phyloP scores from a whole-genome alignment of 2,329 filamentous ascomycete genomes.

The Scopulariopsis brevicaulis region DNA sequence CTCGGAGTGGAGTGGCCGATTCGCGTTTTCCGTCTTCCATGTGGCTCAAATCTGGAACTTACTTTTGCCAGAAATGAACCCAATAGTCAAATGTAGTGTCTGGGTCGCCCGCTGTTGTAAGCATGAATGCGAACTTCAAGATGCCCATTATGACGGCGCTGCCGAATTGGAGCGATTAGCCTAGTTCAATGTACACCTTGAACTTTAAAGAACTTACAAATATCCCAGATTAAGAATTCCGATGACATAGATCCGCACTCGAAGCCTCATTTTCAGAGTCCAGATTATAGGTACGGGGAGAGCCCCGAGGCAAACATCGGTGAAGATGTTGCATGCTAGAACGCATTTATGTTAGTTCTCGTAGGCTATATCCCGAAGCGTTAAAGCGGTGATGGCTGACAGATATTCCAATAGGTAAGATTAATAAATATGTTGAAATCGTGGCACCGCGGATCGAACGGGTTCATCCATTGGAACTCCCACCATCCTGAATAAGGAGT shows the following conservation, averaged over 20 bases:
- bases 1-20: background rate
- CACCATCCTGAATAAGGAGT: constrained; percentile 13
- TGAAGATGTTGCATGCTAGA: constrained; percentile 17
- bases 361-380: background rate
- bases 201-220: constrained; percentile 10
- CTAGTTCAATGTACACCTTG: background rate
- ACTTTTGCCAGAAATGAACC: constrained; percentile 14
- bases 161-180: background rate
- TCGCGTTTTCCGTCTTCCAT: no score
- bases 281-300: constrained; percentile 19
- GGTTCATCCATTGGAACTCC: constrained; percentile 14
- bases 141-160: constrained; percentile 17
- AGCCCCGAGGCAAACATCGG: constrained; percentile 16
- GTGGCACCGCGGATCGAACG: constrained; percentile 10
- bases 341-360: background rate
- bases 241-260: constrained; percentile 15
- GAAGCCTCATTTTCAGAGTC: constrained; percentile 14
- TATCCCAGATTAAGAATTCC: constrained; percentile 18
- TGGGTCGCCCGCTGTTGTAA: constrained; percentile 14
- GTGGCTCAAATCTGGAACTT: background rate
- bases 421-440: constrained; percentile 10
- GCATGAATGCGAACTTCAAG: constrained; percentile 17
- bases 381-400: constrained; percentile 3
- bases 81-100: constrained; percentile 14
- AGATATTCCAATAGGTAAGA: constrained; percentile 12